phyloP scores from a whole-genome alignment of 2,329 filamentous ascomycete species.

The Colletotrichum sidae region DNA sequence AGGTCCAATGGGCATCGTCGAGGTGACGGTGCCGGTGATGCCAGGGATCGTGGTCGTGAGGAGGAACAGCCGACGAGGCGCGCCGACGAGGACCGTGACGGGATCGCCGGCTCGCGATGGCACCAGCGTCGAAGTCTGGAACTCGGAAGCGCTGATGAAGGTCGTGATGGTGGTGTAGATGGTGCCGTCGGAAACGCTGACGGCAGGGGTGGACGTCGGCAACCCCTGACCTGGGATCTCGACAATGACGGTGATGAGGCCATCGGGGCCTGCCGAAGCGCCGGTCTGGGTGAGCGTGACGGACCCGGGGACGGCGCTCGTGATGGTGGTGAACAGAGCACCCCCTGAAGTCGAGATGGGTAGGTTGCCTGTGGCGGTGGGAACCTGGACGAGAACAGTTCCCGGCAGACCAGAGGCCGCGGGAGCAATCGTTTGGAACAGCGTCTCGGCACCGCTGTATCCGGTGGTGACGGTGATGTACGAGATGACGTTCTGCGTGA shows the following conservation, averaged over 20 bases:
- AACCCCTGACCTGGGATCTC: too few species aligned
- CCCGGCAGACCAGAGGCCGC: constrained; percentile 30
- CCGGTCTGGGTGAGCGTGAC: too few species aligned
- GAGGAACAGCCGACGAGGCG: neutral
- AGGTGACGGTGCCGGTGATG: neutral
- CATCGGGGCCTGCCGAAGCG: too few species aligned
- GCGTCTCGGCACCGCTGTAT: constrained; percentile 12
- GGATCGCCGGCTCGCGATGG: neutral
- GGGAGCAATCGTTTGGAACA: constrained; percentile 20
- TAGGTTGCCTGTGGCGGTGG: neutral
- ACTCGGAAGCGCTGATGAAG: constrained; percentile 2
- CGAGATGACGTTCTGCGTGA: constrained; percentile 22
- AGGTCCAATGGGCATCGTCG: constrained; percentile 17
- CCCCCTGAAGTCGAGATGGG: too few species aligned
- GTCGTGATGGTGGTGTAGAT: neutral
- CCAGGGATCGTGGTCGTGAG: constrained; percentile 5
- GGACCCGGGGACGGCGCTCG: too few species aligned
- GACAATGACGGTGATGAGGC: too few species aligned
- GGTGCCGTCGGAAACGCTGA: too few species aligned
- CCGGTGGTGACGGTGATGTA: constrained; percentile 29
- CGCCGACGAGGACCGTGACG: constrained; percentile 16
- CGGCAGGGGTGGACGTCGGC: too few species aligned
- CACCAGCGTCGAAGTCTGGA: constrained; percentile 5
- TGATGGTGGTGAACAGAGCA: too few species aligned
- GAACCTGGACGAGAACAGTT: constrained; percentile 23